These are phyloP conservation scores for Rhodotorula graminis DNA, from an alignment of 768 basidiomycete species.

Conservation along the genomic window DNA sequence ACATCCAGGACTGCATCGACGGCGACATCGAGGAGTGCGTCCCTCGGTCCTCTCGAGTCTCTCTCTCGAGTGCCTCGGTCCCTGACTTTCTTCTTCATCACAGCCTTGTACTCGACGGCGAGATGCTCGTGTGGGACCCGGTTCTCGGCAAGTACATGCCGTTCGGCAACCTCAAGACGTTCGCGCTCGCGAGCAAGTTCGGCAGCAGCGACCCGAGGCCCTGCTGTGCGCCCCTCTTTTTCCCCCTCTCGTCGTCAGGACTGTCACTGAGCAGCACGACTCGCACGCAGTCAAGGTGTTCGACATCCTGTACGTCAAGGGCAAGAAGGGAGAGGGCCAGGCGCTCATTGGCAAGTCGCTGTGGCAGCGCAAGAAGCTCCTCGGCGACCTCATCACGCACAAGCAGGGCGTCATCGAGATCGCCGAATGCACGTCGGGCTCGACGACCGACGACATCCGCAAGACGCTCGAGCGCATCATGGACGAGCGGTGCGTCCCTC, in stretches of 20 bases:
- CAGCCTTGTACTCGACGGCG: constrained; percentile 91
- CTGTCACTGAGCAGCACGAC: neutral
- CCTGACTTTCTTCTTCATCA: no score
- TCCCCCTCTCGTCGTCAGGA: neutral
- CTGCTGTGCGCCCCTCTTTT: constrained; percentile 63
- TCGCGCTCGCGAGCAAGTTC: constrained; percentile 54
- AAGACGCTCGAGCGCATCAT: constrained; percentile 75
- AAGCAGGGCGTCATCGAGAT: constrained; percentile 78
- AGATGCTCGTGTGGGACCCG: constrained; percentile 98
- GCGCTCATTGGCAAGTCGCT: constrained; percentile 69
- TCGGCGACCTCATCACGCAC: constrained; percentile 63
- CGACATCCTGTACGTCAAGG: constrained; percentile 81
- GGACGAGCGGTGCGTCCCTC: constrained; percentile 52
- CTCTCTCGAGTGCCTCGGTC: no score
- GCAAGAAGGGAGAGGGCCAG: constrained; percentile 50
- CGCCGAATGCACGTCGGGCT: constrained; percentile 65
- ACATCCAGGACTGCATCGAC: constrained; percentile 71
- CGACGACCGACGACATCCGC: constrained; percentile 74
- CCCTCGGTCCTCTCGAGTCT: neutral
- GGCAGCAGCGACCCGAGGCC: constrained; percentile 72
- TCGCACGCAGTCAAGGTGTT: constrained; percentile 78
- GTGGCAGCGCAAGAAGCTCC: constrained; percentile 70
- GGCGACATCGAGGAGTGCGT: constrained; percentile 72
- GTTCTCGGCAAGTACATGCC: constrained; percentile 78
- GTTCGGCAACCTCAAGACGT: constrained; percentile 89